Conservation (phyloP, 371 early-diverging fungal species). For the Rhizopus sp. region DNA sequence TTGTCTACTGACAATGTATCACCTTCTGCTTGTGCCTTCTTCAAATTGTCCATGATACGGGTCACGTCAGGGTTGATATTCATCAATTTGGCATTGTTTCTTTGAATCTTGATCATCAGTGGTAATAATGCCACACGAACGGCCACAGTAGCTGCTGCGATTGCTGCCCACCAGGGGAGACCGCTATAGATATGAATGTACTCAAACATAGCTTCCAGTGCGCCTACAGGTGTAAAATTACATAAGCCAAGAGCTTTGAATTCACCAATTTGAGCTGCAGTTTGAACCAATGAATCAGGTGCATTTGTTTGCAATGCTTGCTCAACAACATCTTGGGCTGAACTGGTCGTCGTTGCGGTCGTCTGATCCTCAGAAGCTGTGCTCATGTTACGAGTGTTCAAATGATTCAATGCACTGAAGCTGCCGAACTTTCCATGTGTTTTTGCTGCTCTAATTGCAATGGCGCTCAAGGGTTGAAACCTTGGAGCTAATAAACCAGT, state of each 20-base stretch:
- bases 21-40: conserved; percentile 55
- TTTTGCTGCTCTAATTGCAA: conserved; percentile 22
- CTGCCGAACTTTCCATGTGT: conserved; percentile 18
- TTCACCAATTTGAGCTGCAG: conserved; percentile 75
- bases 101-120: conserved; percentile 74
- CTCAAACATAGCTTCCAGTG: conserved; percentile 77
- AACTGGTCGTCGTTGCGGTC: conserved; percentile 5
- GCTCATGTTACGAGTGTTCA: conserved; percentile 19
- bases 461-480: conserved; percentile 14
- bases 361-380: conserved; percentile 8
- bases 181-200: conserved; percentile 79
- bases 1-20: conserved; percentile 61
- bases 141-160: conserved; percentile 70
- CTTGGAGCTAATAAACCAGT: conserved; percentile 19
- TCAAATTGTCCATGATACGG: conserved; percentile 66
- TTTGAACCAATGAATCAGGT: conserved; percentile 44
- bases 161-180: conserved; percentile 94
- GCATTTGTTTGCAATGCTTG: conserved; percentile 38
- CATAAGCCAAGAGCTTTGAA: conserved; percentile 79
- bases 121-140: conserved; percentile 80
- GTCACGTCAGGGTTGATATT: conserved; percentile 80
- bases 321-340: conserved; percentile 24
- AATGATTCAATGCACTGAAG: conserved; percentile 12
- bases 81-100: conserved; percentile 69
- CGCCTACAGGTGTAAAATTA: conserved; percentile 78